Evolutionary conservation across 2,329 filamentous ascomycete genomes (phyloP), one percentile per base, ranked within the genome.

Genomic region (Podosphaera leucotricha): DNA sequence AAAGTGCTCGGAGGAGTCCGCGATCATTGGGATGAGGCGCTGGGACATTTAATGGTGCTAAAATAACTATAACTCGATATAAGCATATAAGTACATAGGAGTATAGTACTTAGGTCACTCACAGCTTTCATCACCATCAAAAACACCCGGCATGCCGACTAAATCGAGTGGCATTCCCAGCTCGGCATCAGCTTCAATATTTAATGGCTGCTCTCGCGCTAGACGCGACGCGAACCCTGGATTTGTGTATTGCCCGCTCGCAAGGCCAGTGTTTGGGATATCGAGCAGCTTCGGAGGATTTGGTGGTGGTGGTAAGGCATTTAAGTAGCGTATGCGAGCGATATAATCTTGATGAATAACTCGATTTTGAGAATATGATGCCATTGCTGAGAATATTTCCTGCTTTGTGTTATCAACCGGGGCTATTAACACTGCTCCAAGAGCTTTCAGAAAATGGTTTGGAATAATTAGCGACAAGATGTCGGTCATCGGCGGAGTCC

Each of bases 131-230:
- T 95, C 85, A 46, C 86, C 87, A 55, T 95, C 78, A 57, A 95
- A 94, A 46, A 95, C 77, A 24, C 86, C 85, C 6, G 87, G 87
- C 65, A 95, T 83, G 55, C 90, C 90, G 46, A 95, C 80, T 53
- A 98, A 65, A 60, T 95, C 87, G 58, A 98, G 75, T 47, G 86
- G 85, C 90, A 98, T 95, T 46, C 90, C 90, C 53, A 95, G 72
- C 66, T 98, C 90, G 7, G 86, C 90, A 71, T 98, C 90, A 24
- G 85, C 85, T 62, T 98, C 90, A 48, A 98, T 90, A 58, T 94
- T 95, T 41, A 93, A 68, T 43, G 87, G 82, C 65, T 95, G 90
- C 57, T 93, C 85, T 56, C 87, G 71, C 16, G 82, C 84, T 53
- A 98, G 67, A 50, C 84, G 77, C 39, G 86, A 90, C 24, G 86